Evolutionary conservation across 495 filamentous ascomycete genomes (phyloP), one percentile per base, ranked within the genome.

Genomic region (Xylona heveae): DNA sequence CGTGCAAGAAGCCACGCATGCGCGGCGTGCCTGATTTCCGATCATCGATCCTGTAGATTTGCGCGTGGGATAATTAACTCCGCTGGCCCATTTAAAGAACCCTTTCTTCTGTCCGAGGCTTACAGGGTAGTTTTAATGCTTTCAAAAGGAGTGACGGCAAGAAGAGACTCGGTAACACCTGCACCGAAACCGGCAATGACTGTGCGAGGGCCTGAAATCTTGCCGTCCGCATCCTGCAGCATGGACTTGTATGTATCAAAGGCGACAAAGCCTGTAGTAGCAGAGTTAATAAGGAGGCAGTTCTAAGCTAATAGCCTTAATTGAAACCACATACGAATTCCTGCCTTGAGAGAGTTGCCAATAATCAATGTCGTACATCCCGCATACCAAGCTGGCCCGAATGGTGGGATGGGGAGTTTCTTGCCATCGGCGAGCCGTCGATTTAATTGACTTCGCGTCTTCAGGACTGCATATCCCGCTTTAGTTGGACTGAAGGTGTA

Each of bases 331-430:
- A 25, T 62, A 83, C 85, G 71, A 41, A 97, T 82, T 31, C 88
- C 88, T 24, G 90, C 88, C 53, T 97, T 97, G 38, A 83, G 54
- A 18, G 83, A 85, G 57, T 97, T 97, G 32, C 88, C 88, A 40
- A 95, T 82, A 30, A 97, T 88, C 50, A 95, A 57, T 16, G 88
- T 94, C 14, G 88, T 95, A 57, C 88, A 97, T 22, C 88, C 88
- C 22, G 88, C 88, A 48, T 95, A 97, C 88, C 88, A 97, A 44
- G 91, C 83, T 35, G 50, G 58, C 19, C 90, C 90, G 41, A 95
- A 95, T 17, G 79, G 78, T 20, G 88, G 88, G 77, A 79, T 94
- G 28, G 84, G 82, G n/a, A 93, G 64, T 57, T 88, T 92, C 55
- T 84, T 57, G 26, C 71, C 71, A 35, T 75, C 70, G 17, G 75